Conservation (phyloP, 2,329 filamentous ascomycete species). For the Fusarium pseudocircinatum region DNA sequence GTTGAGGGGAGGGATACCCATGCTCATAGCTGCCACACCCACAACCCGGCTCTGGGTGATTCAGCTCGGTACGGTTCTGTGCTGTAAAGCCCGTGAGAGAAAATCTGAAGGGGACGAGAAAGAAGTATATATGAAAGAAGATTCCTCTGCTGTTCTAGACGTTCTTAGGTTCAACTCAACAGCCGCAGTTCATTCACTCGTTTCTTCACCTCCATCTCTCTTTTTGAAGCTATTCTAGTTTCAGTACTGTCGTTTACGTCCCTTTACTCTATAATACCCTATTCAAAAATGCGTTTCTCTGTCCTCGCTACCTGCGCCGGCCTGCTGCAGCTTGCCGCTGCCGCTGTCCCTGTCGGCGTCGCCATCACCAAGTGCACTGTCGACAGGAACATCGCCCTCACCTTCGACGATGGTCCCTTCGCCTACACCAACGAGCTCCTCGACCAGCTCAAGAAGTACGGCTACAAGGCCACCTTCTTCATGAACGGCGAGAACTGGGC, state of each 20-base stretch:
- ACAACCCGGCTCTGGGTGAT: background rate
- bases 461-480: conserved; percentile 35
- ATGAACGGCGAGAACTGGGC: conserved; percentile 40
- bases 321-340: conserved; percentile 16
- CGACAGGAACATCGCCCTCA: conserved; percentile 24
- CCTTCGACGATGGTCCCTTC: conserved; percentile 23
- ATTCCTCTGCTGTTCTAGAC: conserved; percentile 2
- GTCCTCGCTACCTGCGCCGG: conserved; percentile 20
- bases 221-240: conserved; percentile 16
- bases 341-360: conserved; percentile 15
- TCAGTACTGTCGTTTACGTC: conserved; percentile 13
- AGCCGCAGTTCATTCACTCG: conserved; percentile 6
- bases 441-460: conserved; percentile 25
- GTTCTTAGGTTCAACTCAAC: conserved; percentile 9
- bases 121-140: conserved; percentile 22
- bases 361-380: conserved; percentile 22
- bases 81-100: background rate
- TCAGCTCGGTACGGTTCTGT: background rate
- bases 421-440: conserved; percentile 27
- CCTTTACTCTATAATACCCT: background rate
- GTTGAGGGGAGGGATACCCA: background rate
- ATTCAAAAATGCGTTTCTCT: conserved; percentile 12
- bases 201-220: conserved; percentile 7
- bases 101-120: background rate
- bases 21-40: conserved; percentile 3